Conservation (phyloP, 2,329 filamentous ascomycete species). For the Diaporthe sp. region DNA sequence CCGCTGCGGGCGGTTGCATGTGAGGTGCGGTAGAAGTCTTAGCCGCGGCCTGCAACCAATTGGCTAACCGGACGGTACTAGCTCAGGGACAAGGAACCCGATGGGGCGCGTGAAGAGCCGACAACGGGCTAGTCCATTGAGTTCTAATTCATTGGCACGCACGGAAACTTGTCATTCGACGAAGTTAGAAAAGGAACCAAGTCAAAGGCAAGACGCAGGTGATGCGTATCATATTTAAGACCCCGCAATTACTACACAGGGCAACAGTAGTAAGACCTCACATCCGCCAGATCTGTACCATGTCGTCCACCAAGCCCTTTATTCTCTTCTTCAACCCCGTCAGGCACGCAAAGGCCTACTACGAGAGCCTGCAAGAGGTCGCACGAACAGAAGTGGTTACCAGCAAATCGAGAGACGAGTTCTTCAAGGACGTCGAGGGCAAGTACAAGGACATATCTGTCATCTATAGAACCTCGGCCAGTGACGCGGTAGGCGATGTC, state of each 20-base stretch:
- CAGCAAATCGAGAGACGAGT: slow-evolving; percentile 8
- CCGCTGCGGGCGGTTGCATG: background rate
- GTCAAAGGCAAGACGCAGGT: background rate
- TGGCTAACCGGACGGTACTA: background rate
- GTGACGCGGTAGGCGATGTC: background rate
- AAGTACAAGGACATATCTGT: slow-evolving; percentile 18
- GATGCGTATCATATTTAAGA: background rate
- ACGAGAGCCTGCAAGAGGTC: slow-evolving; percentile 13
- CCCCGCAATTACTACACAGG: background rate
- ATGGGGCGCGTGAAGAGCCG: background rate
- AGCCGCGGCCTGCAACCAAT: background rate
- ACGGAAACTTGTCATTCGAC: no score
- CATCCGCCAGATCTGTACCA: background rate
- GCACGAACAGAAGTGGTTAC: background rate
- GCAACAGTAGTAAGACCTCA: background rate
- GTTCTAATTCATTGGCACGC: background rate
- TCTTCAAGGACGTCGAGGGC: background rate
- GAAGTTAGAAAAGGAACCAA: background rate
- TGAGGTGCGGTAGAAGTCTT: background rate
- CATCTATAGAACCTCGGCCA: slow-evolving; percentile 5
- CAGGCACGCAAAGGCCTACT: background rate
- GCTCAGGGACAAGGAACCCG: background rate
- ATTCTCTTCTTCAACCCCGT: slow-evolving; percentile 9
- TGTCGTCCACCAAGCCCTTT: background rate
- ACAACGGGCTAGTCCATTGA: background rate